Evolutionary conservation across 768 basidiomycete species (phyloP).

Genomic region (Calocybe gangraenosa): DNA sequence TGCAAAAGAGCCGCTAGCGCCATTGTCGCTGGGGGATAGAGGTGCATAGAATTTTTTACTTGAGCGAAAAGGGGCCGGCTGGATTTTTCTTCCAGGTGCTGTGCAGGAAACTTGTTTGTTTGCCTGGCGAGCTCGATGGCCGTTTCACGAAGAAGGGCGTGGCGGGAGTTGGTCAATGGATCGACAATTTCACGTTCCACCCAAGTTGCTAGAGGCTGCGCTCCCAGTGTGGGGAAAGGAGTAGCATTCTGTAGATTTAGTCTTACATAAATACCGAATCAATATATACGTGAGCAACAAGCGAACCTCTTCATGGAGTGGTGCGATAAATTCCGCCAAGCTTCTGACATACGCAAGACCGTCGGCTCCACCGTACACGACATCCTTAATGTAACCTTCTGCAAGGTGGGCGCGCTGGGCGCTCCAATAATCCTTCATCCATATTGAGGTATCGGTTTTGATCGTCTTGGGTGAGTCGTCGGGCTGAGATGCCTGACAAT

Average conservation of each 20-base stretch:
- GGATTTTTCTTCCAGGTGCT: slow-evolving; percentile 1
- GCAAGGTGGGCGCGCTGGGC: slow-evolving; percentile 45
- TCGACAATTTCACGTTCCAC: slow-evolving; percentile 40
- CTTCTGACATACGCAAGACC: slow-evolving; percentile 76
- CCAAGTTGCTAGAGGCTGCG: slow-evolving; percentile 38
- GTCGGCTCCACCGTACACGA: slow-evolving; percentile 79
- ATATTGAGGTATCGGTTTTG: slow-evolving; percentile 6
- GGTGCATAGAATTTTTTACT: slow-evolving; percentile 35
- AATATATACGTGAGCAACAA: not conserved
- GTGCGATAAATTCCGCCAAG: slow-evolving; percentile 63
- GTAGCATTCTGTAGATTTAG: not conserved
- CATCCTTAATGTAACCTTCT: slow-evolving; percentile 62
- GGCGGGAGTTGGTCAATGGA: slow-evolving; percentile 43
- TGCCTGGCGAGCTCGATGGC: slow-evolving; percentile 26
- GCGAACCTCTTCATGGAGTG: slow-evolving; percentile 22
- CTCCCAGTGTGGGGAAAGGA: slow-evolving; percentile 24
- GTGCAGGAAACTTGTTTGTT: slow-evolving; percentile 4
- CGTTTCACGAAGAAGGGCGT: slow-evolving; percentile 39
- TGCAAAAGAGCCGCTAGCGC: slow-evolving; percentile 37
- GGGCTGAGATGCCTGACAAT: slow-evolving; percentile 24
- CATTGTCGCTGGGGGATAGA: slow-evolving; percentile 37
- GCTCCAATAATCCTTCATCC: slow-evolving; percentile 42
- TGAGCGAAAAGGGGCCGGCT: slow-evolving; percentile 23
- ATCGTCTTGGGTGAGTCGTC: slow-evolving; percentile 5
- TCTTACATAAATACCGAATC: too few relatives aligned